Percentiles rank a stretch among this genome's conserved stretches.
Evolutionary conservation across 1,284 basidiomycete species (phyloP).

Genomic region (Veloporphyrellus conicus): DNA sequence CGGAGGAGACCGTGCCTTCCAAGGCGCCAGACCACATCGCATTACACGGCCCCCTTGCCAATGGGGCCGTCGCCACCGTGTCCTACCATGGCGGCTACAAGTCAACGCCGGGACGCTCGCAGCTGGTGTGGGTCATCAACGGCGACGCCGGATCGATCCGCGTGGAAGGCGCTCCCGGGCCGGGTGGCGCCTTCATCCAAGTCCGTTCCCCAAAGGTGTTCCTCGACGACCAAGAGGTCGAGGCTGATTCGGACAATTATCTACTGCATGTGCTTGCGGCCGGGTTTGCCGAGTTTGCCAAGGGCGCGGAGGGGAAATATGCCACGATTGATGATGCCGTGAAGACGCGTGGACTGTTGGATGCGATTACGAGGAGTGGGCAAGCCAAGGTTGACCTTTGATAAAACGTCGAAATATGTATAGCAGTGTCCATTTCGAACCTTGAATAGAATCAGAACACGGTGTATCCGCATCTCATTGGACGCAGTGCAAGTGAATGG

Average conservation of each 20-base stretch:
- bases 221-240: slow-evolving; percentile 12
- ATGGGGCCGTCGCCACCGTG: slow-evolving; percentile 11
- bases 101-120: slow-evolving; percentile 15
- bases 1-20: slow-evolving; percentile 4
- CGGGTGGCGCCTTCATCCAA: slow-evolving; percentile 4
- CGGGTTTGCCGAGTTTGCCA: slow-evolving; percentile 15
- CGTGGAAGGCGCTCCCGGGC: slow-evolving; percentile 2
- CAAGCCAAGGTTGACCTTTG: background rate
- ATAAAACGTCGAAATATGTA: background rate
- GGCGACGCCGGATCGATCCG: slow-evolving; percentile 15
- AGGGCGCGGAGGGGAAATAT: slow-evolving; percentile 11
- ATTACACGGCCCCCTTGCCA: slow-evolving; percentile 10
- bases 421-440: background rate
- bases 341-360: slow-evolving; percentile 9
- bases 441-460: background rate
- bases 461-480: too few species aligned
- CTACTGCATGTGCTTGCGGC: slow-evolving; percentile 1
- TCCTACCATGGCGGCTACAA: slow-evolving; percentile 13
- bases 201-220: slow-evolving; percentile 13
- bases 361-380: slow-evolving; percentile 4
- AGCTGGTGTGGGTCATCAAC: slow-evolving; percentile 14
- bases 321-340: slow-evolving; percentile 13
- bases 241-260: slow-evolving; percentile 4
- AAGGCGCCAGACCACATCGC: slow-evolving; percentile 12
- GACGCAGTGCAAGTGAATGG: too few species aligned